Conservation (phyloP, 495 filamentous ascomycete genomes). For the Pyrenula massariospora region DNA sequence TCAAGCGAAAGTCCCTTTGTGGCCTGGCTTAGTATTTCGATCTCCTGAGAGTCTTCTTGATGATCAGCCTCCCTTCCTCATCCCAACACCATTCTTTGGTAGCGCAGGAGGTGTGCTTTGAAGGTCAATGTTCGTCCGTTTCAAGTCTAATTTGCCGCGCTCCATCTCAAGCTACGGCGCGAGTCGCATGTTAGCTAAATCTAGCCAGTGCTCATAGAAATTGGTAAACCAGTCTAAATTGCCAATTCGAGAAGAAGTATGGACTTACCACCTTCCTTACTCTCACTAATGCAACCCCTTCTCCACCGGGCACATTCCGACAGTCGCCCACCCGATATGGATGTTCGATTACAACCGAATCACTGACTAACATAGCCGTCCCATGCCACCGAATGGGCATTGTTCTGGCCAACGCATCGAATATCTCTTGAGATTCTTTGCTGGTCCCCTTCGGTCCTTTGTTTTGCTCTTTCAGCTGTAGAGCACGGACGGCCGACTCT, state of each 20-base stretch:
- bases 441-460: constrained; percentile 48
- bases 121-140: neutral
- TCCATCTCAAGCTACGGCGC: constrained; percentile 32
- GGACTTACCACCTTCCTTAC: constrained; percentile 42
- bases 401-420: constrained; percentile 50
- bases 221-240: too few species aligned
- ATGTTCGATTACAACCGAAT: constrained; percentile 47
- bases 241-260: neutral
- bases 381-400: constrained; percentile 56
- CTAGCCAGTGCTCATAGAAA: neutral
- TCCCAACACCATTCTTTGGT: neutral
- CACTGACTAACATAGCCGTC: constrained; percentile 49
- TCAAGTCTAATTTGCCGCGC: constrained; percentile 32
- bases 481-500: constrained; percentile 35
- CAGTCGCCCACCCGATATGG: constrained; percentile 53
- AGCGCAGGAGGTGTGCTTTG: neutral
- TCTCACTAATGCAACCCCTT: constrained; percentile 37
- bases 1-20: too few species aligned
- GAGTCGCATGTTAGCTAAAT: neutral
- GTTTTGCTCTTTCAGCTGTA: constrained; percentile 41
- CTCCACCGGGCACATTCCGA: constrained; percentile 32
- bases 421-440: constrained; percentile 57
- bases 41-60: neutral
- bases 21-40: too few species aligned
- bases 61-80: neutral